These are phyloP conservation scores for Fraxinus xanthoxyloides DNA, from an alignment of 305 asterid species.

Conservation along the genomic window DNA sequence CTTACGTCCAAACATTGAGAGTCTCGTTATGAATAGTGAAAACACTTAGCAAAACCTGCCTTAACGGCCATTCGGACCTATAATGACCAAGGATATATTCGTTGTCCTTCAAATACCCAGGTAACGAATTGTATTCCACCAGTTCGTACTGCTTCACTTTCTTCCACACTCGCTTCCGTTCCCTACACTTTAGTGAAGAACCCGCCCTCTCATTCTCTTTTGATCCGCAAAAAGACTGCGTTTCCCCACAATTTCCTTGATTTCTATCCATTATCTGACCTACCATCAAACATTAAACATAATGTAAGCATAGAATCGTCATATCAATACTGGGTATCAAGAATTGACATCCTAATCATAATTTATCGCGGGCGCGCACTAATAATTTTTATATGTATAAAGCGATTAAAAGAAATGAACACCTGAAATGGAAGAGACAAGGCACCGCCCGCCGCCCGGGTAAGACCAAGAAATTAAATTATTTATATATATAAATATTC, in stretches of 20 bases:
- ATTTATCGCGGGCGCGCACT: background rate
- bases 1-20: constrained; percentile 98
- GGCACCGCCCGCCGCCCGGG: constrained; percentile 18
- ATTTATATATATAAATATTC: too few relatives aligned
- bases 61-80: constrained; percentile 90
- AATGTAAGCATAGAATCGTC: background rate
- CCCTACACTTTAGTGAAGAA: constrained; percentile 39
- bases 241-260: constrained; percentile 27
- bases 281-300: constrained; percentile 22
- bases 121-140: constrained; percentile 92
- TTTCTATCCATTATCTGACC: constrained; percentile 50
- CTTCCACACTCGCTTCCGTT: constrained; percentile 82
- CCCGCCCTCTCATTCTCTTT: constrained; percentile 31
- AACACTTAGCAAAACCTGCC: constrained; percentile 68
- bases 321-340: background rate
- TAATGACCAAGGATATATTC: constrained; percentile 79
- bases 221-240: constrained; percentile 26
- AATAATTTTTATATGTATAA: background rate
- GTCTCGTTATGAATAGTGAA: constrained; percentile 94
- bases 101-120: constrained; percentile 88
- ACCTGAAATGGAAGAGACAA: constrained; percentile 23
- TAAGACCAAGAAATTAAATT: background rate
- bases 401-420: background rate
- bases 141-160: constrained; percentile 89
- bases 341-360: background rate